Base-by-base conservation (phyloP, 305 asterid species). In the Solanum chacoense region DNA sequence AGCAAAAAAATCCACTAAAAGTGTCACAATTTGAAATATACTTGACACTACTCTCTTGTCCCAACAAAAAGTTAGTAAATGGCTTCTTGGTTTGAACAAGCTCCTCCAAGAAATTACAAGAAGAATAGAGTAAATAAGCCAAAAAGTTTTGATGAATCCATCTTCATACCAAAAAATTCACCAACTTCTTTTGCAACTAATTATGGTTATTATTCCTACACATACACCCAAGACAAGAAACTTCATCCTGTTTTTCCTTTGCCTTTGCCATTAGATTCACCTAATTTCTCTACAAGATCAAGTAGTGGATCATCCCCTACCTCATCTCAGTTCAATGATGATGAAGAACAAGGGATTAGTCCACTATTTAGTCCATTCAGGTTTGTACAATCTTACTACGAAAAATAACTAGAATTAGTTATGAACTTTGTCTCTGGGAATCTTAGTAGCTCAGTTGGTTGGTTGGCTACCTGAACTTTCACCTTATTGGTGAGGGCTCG, bases 261-360 rank as follows among this genome's bases (percentile, higher is more conserved):
- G 59, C 90, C 90, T 40, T 83, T 71, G 59, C 90, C 90, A 80
- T 67, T 88, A 81, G 80, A 76, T 84, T 88, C 88, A 84, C 85
- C 88, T 72, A 69, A 31, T 18, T 83, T 83, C 87, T 77, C 88
- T 32, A 88, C 55, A 72, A 84, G 63, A 45, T 88, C 88, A 36
- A 45, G 40, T 35, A 65, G 36, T 50, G 59, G 85, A 35, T 88
- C 88, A 42, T 88, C 90, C 12, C 28, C 73, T 29, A 50, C 16
- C 11, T 88, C 90, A 78, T 84, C 76, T 72, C 85, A 42, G 29
- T 72, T 35, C 79, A 73, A 71, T n/a, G 84, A 88, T 73, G 36
- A 73, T 7, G 32, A 71, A 7, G 45, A 85, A 18, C 79, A 88
- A 28, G 20, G 50, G 84, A 76, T 76, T 76, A 13, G 85, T 22